These are phyloP conservation scores for Phyllosticta paracitricarpa DNA, from an alignment of 2,329 filamentous ascomycete genomes.

Conservation along the genomic window DNA sequence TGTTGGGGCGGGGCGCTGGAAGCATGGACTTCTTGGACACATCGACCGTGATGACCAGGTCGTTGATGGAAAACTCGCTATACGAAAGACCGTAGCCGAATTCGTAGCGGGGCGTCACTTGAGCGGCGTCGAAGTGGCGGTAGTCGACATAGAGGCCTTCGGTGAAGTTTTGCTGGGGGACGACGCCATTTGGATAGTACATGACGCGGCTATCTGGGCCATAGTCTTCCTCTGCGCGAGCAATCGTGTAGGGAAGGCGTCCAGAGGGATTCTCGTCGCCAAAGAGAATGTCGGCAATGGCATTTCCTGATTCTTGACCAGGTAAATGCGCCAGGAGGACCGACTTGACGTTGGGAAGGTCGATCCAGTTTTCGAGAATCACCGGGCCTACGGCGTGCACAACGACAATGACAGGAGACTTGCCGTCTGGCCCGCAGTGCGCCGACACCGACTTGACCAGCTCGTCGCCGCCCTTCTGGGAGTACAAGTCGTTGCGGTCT, in stretches of 20 bases:
- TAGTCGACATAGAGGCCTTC: constrained; percentile 47
- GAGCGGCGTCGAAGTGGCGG: constrained; percentile 37
- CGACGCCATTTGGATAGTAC: constrained; percentile 29
- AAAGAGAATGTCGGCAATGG: constrained; percentile 30
- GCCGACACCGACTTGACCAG: constrained; percentile 64
- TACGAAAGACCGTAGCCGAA: constrained; percentile 31
- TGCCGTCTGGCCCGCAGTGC: constrained; percentile 49
- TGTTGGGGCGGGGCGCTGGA: constrained; percentile 16
- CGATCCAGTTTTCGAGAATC: constrained; percentile 69
- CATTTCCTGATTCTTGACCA: constrained; percentile 33
- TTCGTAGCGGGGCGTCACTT: constrained; percentile 20
- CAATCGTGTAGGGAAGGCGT: constrained; percentile 30
- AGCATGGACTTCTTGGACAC: constrained; percentile 33
- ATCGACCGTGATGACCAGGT: constrained; percentile 21
- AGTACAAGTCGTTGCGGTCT: constrained; percentile 64
- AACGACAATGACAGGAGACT: constrained; percentile 67
- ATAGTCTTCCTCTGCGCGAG: constrained; percentile 24
- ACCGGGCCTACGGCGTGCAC: constrained; percentile 80
- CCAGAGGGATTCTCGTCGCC: constrained; percentile 31
- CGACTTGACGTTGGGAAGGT: constrained; percentile 38
- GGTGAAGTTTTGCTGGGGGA: constrained; percentile 39
- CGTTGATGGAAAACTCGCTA: constrained; percentile 20
- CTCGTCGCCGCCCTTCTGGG: constrained; percentile 69
- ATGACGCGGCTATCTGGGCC: constrained; percentile 19
- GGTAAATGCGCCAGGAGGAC: constrained; percentile 34